A percentile compares a stretch with the other conserved stretches of the same genome.
Conservation (phyloP, 495 filamentous ascomycete genomes). For the Hapsidospora chrysogenum region DNA sequence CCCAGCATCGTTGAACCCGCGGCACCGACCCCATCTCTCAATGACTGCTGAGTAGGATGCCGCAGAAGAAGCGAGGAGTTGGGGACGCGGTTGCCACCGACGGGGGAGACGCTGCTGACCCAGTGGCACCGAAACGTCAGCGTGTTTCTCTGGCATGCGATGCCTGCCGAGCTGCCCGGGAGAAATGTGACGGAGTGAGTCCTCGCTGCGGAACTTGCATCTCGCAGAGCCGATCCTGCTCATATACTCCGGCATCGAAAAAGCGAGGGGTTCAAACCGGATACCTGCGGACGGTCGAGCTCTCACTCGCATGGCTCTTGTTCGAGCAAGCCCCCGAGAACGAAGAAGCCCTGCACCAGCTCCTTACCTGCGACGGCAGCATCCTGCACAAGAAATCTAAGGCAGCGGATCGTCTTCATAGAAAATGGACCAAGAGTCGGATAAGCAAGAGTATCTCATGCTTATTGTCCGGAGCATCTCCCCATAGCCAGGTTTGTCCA, state of each 20-base stretch:
- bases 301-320: constrained; percentile 20
- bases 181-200: constrained; percentile 49
- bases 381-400: constrained; percentile 30
- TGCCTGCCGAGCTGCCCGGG: constrained; percentile 45
- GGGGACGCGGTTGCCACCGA: constrained; percentile 2
- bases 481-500: constrained; percentile 26
- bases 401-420: constrained; percentile 36
- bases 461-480: no score
- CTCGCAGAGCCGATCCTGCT: constrained; percentile 40
- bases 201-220: constrained; percentile 48
- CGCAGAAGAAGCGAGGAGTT: no score
- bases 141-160: constrained; percentile 54
- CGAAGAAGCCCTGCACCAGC: constrained; percentile 13
- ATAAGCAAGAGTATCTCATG: constrained; percentile 33
- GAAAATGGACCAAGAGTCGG: constrained; percentile 39
- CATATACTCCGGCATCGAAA: constrained; percentile 52
- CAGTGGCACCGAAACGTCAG: constrained; percentile 33
- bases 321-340: constrained; percentile 13
- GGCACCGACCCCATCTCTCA: no score
- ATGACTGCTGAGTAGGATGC: no score
- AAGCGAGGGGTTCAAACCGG: constrained; percentile 53
- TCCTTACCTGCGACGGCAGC: constrained; percentile 11
- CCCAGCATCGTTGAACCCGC: no score
- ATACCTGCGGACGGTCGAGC: constrained; percentile 45
- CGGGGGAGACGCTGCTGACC: constrained; percentile 5